Percentiles rank a stretch among this genome's conserved stretches.
Evolutionary conservation across 2,329 filamentous ascomycete species (phyloP).

Genomic region (Thermothelomyces thermophilus): DNA sequence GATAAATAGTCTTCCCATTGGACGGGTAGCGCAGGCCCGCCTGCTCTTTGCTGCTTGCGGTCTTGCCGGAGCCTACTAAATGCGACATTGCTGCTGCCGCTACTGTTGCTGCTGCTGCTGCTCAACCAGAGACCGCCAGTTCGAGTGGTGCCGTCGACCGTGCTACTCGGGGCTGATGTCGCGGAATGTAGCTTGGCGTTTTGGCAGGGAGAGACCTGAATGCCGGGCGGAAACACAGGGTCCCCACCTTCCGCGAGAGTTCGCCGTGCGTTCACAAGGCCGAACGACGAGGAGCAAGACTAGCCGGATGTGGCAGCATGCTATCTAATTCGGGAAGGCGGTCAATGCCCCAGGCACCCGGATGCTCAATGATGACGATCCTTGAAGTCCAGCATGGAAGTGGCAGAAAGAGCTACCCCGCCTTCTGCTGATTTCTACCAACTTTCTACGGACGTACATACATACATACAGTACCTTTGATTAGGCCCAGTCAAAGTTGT

Average conservation of each 20-base stretch:
- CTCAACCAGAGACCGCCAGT: not conserved
- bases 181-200: not conserved
- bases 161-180: too few species aligned
- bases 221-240: too few species aligned
- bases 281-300: not conserved
- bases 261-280: too few species aligned
- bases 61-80: slow-evolving; percentile 39
- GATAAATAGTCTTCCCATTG: slow-evolving; percentile 96
- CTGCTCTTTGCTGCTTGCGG: slow-evolving; percentile 35
- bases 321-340: not conserved
- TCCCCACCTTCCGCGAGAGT: too few species aligned
- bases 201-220: not conserved
- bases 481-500: too few species aligned
- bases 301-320: too few species aligned
- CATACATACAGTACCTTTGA: too few species aligned
- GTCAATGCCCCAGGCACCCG: not conserved
- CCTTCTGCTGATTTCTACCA: slow-evolving; percentile 1
- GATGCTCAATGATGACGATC: too few species aligned
- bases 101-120: not conserved
- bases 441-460: too few species aligned
- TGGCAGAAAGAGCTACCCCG: slow-evolving; percentile 10
- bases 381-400: not conserved
- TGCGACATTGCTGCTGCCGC: slow-evolving; percentile 39
- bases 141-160: not conserved
- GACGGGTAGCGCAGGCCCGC: slow-evolving; percentile 77